Evolutionary conservation across 2,329 filamentous ascomycete genomes (phyloP).

Genomic region (Penicillium sp.): DNA sequence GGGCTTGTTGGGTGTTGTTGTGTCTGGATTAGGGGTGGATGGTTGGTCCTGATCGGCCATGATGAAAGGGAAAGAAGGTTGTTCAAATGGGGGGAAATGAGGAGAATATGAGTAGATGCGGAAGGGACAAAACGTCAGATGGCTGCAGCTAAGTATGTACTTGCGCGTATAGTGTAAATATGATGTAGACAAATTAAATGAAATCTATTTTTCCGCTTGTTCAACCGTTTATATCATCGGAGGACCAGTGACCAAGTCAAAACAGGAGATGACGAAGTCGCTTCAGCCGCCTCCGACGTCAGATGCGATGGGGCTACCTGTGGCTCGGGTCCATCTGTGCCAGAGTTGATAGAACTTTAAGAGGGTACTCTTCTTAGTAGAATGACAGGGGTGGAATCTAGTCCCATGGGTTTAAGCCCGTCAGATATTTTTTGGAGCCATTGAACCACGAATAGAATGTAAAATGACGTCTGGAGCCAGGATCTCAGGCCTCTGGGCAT

Average conservation of each 20-base stretch:
- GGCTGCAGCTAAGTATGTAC: constrained; percentile 11
- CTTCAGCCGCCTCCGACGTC: constrained; percentile 27
- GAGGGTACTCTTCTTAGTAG: too few species aligned
- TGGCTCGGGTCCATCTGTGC: not conserved
- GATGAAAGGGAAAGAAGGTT: constrained; percentile 19
- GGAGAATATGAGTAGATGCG: constrained; percentile 21
- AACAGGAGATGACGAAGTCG: constrained; percentile 14
- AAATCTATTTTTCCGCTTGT: not conserved
- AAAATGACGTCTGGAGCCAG: constrained; percentile 19
- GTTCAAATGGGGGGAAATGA: constrained; percentile 9
- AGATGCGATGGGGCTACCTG: constrained; percentile 9
- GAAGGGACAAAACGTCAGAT: constrained; percentile 23
- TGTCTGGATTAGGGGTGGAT: constrained; percentile 20
- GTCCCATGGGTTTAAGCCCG: not conserved
- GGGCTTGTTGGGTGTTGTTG: constrained; percentile 24
- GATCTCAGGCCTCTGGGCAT: constrained; percentile 6
- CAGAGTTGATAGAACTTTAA: not conserved
- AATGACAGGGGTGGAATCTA: too few species aligned
- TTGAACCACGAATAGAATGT: not conserved
- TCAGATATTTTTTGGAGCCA: not conserved
- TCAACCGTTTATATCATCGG: constrained; percentile 19
- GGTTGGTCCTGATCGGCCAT: constrained; percentile 31
- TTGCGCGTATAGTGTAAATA: constrained; percentile 12
- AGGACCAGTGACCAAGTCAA: constrained; percentile 7
- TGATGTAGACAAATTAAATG: constrained; percentile 15